Evolutionary conservation across 1,139 yeast species (phyloP).

Genomic region (Sugiyamaella sp.): DNA sequence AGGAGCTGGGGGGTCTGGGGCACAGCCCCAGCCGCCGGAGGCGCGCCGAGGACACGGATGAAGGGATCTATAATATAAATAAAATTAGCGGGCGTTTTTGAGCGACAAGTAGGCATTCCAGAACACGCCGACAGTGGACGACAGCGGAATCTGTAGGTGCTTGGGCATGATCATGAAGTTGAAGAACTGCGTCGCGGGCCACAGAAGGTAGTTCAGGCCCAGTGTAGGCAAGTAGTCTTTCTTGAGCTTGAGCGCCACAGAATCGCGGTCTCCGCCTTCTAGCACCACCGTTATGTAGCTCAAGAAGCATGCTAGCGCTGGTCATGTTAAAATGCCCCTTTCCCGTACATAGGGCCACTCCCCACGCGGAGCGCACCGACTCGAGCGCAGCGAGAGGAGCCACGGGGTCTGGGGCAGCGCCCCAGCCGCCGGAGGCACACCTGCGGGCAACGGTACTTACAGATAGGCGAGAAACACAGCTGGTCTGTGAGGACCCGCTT

Average conservation of each 20-base stretch:
- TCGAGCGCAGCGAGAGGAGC: not conserved
- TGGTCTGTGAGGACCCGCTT: constrained; percentile 91
- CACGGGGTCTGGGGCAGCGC: constrained; percentile 5
- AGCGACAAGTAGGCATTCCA: constrained; percentile 93
- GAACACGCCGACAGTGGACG: constrained; percentile 83
- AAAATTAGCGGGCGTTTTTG: constrained; percentile 50
- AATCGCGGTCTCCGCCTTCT: constrained; percentile 71
- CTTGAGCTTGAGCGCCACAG: constrained; percentile 63
- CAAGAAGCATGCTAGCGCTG: constrained; percentile 71
- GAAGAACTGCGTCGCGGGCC: constrained; percentile 94
- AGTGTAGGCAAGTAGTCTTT: constrained; percentile 74
- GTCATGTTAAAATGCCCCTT: not conserved
- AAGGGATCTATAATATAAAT: not conserved
- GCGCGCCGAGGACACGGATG: not conserved
- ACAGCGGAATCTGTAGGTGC: constrained; percentile 84
- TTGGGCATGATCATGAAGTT: constrained; percentile 83
- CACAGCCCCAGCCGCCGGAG: not conserved
- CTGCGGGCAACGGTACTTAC: constrained; percentile 10
- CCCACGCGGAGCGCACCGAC: not conserved
- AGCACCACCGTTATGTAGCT: constrained; percentile 80
- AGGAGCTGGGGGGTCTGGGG: not conserved
- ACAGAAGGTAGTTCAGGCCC: constrained; percentile 78
- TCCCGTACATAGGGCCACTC: not conserved
- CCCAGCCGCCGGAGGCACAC: constrained; percentile 7
- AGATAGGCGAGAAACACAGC: constrained; percentile 82